Percentiles rank a stretch among this genome's conserved stretches.
Evolutionary conservation across 192 early-diverging fungal genomes (phyloP).

Genomic region (Podila horticola): DNA sequence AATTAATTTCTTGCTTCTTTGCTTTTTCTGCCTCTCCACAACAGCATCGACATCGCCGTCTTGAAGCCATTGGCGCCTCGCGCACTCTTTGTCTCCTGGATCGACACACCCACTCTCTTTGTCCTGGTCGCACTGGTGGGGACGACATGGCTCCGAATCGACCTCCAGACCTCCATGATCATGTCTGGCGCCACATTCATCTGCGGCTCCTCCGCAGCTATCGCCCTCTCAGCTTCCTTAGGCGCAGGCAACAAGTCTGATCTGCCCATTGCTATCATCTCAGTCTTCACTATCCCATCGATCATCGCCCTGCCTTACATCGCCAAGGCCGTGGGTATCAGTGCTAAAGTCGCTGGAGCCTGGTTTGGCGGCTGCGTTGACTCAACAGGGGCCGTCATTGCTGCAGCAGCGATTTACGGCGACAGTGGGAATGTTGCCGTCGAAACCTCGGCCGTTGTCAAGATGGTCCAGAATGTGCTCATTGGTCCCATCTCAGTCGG

Average conservation of each 20-base stretch:
- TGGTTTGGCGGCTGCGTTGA: constrained; percentile 68
- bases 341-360: constrained; percentile 55
- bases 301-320: constrained; percentile 65
- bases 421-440: constrained; percentile 46
- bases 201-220: constrained; percentile 62
- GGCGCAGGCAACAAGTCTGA: constrained; percentile 59
- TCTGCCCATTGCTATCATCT: constrained; percentile 66
- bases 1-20: not conserved
- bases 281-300: constrained; percentile 63
- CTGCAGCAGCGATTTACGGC: constrained; percentile 60
- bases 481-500: constrained; percentile 63
- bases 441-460: constrained; percentile 62
- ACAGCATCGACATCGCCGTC: constrained; percentile 57
- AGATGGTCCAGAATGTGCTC: constrained; percentile 65
- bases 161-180: constrained; percentile 61
- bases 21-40: not conserved
- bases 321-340: constrained; percentile 52
- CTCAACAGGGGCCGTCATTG: constrained; percentile 65
- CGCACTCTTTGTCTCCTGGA: constrained; percentile 64
- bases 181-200: constrained; percentile 66
- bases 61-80: constrained; percentile 59
- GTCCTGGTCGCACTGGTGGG: constrained; percentile 59
- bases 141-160: constrained; percentile 55
- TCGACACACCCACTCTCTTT: constrained; percentile 63
- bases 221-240: constrained; percentile 57